phyloP scores from a whole-genome alignment of 2,329 filamentous ascomycete genomes.

The Penicillium sumatraense region DNA sequence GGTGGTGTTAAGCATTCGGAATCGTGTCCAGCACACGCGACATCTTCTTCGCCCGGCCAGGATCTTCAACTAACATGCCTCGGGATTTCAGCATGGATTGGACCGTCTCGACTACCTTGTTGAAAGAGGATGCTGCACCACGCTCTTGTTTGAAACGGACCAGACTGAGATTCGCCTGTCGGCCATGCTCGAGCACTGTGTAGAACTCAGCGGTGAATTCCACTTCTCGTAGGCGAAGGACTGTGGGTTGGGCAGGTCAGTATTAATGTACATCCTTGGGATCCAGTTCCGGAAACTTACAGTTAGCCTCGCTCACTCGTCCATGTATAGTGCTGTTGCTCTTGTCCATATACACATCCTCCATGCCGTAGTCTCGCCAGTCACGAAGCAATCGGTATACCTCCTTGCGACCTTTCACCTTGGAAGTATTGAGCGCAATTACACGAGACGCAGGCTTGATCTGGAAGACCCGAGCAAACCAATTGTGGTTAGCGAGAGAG shows the following conservation, averaged over 20 bases:
- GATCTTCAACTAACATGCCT: constrained; percentile 70
- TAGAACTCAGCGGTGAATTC: constrained; percentile 86
- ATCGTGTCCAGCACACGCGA: constrained; percentile 39
- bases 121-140: constrained; percentile 89
- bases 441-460: constrained; percentile 80
- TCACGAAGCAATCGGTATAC: constrained; percentile 74
- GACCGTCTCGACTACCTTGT: constrained; percentile 78
- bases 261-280: constrained; percentile 4
- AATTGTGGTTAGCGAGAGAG: constrained; percentile 65
- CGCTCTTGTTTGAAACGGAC: constrained; percentile 86
- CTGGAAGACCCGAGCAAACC: constrained; percentile 86
- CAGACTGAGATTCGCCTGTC: constrained; percentile 75
- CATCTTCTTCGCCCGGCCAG: constrained; percentile 72
- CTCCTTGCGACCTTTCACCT: constrained; percentile 76
- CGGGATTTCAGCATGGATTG: constrained; percentile 69
- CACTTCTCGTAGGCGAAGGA: constrained; percentile 83
- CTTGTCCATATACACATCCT: constrained; percentile 78
- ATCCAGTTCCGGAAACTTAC: constrained; percentile 58
- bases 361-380: constrained; percentile 82
- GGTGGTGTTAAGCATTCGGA: background rate
- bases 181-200: constrained; percentile 84
- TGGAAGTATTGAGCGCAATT: constrained; percentile 75
- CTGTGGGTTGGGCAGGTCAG: constrained; percentile 50
- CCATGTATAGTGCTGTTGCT: constrained; percentile 79
- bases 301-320: constrained; percentile 74